Conservation (phyloP, 78 protist genomes). For the Dictyostelium citrinum region DNA sequence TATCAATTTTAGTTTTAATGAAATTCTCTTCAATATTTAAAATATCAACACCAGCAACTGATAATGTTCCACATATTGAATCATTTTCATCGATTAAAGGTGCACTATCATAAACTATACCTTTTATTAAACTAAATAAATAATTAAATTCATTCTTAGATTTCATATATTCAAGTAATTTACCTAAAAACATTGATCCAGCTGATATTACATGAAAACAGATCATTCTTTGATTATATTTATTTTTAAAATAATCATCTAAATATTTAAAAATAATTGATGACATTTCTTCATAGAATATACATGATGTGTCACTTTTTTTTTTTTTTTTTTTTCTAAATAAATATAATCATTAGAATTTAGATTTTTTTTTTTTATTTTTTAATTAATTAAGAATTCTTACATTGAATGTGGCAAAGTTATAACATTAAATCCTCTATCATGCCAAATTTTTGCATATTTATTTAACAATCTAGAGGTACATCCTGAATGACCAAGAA, state of each 20-base stretch:
- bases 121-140: neutral
- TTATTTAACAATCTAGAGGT: neutral
- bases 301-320: neutral
- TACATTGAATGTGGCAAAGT: neutral
- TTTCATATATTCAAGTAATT: neutral
- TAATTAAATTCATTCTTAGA: neutral
- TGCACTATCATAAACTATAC: neutral
- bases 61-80: neutral
- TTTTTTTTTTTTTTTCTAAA: no score
- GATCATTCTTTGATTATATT: neutral
- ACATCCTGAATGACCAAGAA: neutral
- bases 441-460: neutral
- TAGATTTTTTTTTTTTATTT: no score
- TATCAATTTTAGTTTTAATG: neutral
- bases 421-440: neutral
- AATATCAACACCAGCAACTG: neutral
- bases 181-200: neutral
- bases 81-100: neutral
- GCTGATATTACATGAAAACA: neutral
- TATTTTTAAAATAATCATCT: neutral
- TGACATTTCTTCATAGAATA: neutral
- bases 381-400: no score
- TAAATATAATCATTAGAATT: no score
- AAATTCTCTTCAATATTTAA: neutral
- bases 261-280: neutral